Percentiles rank a stretch among this genome's conserved stretches.
These are phyloP conservation scores for Leccinum subrobustum DNA, from an alignment of 1,284 basidiomycete genomes.

Conservation along the genomic window DNA sequence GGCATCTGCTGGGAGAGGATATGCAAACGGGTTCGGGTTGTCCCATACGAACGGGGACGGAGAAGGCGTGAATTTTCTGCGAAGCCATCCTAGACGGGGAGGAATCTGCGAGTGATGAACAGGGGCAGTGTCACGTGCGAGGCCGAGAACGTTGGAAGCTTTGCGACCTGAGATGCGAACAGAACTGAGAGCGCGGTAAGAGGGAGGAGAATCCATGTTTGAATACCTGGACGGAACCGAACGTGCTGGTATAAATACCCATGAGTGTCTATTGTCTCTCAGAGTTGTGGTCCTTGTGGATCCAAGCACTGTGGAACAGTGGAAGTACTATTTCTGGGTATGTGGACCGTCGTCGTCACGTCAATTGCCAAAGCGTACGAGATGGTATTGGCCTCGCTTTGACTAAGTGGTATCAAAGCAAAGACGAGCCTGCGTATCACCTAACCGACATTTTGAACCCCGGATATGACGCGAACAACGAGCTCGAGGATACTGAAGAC, in stretches of 20 bases:
- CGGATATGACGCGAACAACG: background rate
- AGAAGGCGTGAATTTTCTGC: background rate
- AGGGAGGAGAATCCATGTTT: background rate
- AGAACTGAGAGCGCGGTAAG: background rate
- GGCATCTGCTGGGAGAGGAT: background rate
- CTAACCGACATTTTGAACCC: background rate
- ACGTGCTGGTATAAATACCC: background rate
- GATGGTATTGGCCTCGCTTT: background rate
- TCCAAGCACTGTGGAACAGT: background rate
- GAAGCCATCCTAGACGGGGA: background rate
- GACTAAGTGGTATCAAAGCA: background rate
- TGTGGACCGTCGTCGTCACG: background rate
- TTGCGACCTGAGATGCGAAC: background rate
- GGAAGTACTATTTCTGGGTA: background rate
- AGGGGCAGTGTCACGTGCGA: background rate
- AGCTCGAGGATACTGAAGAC: background rate
- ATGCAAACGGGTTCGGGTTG: slow-evolving; percentile 16
- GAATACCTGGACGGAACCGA: background rate
- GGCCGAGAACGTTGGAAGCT: background rate
- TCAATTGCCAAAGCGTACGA: background rate
- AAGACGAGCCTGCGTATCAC: background rate
- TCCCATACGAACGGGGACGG: slow-evolving; percentile 18
- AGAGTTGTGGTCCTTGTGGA: background rate
- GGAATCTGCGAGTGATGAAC: background rate
- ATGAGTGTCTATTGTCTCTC: background rate